Conservation (phyloP, 768 basidiomycete species). For the Rhodotorula kratochvilovae region DNA sequence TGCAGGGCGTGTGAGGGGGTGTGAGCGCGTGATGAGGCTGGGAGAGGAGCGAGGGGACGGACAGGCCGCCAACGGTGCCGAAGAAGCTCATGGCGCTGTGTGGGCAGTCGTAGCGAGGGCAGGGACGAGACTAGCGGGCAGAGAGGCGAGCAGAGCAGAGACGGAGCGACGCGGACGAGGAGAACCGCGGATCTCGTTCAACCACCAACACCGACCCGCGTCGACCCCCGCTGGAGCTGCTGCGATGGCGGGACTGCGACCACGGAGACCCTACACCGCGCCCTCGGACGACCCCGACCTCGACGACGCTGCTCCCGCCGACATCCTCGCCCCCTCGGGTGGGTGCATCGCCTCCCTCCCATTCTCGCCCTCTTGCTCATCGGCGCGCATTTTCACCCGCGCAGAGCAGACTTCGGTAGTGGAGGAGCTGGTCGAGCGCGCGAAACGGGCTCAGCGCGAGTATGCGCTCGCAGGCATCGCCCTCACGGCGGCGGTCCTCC, state of each 20-base stretch:
- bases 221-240: too few relatives aligned
- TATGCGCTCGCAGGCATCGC: neutral
- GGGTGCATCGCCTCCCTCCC: neutral
- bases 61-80: constrained; percentile 26
- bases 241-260: neutral
- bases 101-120: neutral
- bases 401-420: neutral
- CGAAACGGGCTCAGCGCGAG: neutral
- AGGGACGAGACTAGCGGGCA: neutral
- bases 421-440: neutral
- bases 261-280: neutral
- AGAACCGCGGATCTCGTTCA: too few relatives aligned
- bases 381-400: neutral
- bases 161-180: neutral
- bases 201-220: too few relatives aligned
- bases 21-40: constrained; percentile 2
- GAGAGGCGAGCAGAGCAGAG: neutral
- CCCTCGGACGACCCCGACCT: neutral
- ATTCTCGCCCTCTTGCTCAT: neutral
- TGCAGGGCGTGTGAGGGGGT: constrained; percentile 43
- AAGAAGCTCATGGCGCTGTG: constrained; percentile 28
- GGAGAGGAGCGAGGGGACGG: neutral
- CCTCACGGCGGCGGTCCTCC: neutral
- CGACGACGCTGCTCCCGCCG: neutral
- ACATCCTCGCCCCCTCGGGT: constrained; percentile 18